Conservation (phyloP, 495 filamentous ascomycete genomes). For the Penicillium soppii region DNA sequence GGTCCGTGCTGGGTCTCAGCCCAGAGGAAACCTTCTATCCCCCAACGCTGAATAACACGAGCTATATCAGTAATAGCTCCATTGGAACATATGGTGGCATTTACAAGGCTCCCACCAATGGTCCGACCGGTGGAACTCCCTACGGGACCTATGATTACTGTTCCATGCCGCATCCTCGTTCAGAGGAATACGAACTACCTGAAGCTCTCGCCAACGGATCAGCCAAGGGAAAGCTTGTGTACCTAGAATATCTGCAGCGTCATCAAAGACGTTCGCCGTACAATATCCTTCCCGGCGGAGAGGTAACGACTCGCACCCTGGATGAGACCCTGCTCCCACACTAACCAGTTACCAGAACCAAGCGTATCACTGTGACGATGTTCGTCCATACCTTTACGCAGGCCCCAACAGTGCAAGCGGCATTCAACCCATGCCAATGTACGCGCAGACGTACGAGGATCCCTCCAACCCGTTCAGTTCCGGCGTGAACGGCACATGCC, state of each 20-base stretch:
- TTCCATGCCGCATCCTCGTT: constrained; percentile 45
- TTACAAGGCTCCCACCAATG: constrained; percentile 32
- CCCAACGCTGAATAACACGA: constrained; percentile 33
- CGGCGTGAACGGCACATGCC: constrained; percentile 40
- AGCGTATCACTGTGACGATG: constrained; percentile 40
- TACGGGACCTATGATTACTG: constrained; percentile 43
- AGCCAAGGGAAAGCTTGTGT: constrained; percentile 32
- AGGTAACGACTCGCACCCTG: constrained; percentile 25
- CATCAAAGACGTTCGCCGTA: constrained; percentile 44
- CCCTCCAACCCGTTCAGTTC: constrained; percentile 36
- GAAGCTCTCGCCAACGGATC: constrained; percentile 26
- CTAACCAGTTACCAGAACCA: constrained; percentile 32
- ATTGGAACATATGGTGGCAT: constrained; percentile 43
- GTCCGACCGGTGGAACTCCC: constrained; percentile 21
- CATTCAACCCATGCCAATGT: constrained; percentile 33
- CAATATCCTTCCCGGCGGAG: constrained; percentile 42
- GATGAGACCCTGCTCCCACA: not conserved
- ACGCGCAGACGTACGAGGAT: constrained; percentile 42
- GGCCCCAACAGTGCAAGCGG: constrained; percentile 20
- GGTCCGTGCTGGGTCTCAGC: constrained; percentile 10
- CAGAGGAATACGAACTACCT: constrained; percentile 33
- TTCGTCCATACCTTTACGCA: constrained; percentile 40
- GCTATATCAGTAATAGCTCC: constrained; percentile 39
- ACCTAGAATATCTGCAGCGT: constrained; percentile 44
- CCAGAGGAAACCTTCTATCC: constrained; percentile 42